phyloP scores from a whole-genome alignment of 2,329 filamentous ascomycete species.

The Monosporascus sp. region DNA sequence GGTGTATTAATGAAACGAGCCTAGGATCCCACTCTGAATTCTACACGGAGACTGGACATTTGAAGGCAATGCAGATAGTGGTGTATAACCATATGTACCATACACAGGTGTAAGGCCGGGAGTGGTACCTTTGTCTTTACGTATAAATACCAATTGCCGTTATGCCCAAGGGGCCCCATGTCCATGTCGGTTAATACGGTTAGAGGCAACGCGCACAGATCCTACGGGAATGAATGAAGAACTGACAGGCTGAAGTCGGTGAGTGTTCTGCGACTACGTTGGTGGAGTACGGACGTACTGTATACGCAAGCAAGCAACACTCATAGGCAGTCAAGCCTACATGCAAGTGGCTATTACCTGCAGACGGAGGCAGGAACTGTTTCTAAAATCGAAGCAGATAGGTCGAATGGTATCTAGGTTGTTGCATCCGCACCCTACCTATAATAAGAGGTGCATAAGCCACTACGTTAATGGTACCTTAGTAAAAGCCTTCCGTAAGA shows the following conservation, averaged over 20 bases:
- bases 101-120: neutral
- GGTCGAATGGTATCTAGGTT: no score
- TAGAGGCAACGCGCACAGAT: neutral
- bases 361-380: no score
- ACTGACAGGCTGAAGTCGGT: neutral
- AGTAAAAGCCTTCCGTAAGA: no score
- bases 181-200: neutral
- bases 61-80: neutral
- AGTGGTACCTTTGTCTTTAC: neutral
- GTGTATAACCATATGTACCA: neutral
- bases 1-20: neutral
- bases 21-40: neutral
- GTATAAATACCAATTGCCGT: neutral
- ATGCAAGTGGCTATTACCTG: no score
- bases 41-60: neutral
- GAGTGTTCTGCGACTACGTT: neutral
- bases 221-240: neutral
- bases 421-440: no score
- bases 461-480: no score
- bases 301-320: neutral
- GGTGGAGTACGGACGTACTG: neutral
- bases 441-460: no score
- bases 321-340: no score
- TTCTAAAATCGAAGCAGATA: no score
- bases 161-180: neutral